Conservation (phyloP, 2,329 filamentous ascomycete genomes). For the Tolypocladium album region DNA sequence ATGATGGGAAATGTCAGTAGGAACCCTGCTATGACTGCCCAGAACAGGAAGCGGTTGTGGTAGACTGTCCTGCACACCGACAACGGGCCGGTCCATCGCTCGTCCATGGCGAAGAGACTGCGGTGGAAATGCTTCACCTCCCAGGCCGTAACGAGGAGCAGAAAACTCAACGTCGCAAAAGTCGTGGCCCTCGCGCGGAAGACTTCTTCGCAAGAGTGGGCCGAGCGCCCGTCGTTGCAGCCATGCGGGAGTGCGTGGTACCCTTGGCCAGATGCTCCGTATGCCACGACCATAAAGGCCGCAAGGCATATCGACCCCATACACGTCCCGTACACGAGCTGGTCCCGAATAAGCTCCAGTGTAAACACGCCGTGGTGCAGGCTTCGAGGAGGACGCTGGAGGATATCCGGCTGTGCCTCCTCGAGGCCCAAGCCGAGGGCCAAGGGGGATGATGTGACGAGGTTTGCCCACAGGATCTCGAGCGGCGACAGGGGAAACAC, state of each 20-base stretch:
- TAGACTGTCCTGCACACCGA: conserved; percentile 51
- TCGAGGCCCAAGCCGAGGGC: conserved; percentile 65
- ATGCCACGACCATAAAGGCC: conserved; percentile 50
- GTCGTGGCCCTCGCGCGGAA: conserved; percentile 58
- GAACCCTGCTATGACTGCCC: conserved; percentile 50
- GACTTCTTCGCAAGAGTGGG: conserved; percentile 39
- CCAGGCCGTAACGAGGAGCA: conserved; percentile 60
- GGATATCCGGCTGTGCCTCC: conserved; percentile 56
- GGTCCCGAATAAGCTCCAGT: conserved; percentile 52
- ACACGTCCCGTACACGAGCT: conserved; percentile 53
- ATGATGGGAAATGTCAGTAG: conserved; percentile 50
- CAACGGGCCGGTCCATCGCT: conserved; percentile 34
- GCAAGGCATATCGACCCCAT: conserved; percentile 53
- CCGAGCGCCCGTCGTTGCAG: conserved; percentile 44
- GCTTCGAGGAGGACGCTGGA: conserved; percentile 53
- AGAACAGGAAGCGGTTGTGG: conserved; percentile 58
- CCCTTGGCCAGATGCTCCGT: conserved; percentile 32
- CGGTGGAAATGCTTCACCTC: conserved; percentile 62
- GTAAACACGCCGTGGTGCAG: conserved; percentile 53
- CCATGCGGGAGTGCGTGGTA: conserved; percentile 36
- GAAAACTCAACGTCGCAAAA: conserved; percentile 59
- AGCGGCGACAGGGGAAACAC: conserved; percentile 63
- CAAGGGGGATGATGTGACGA: conserved; percentile 60
- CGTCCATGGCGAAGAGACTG: conserved; percentile 58
- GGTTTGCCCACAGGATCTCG: conserved; percentile 68